phyloP scores from a whole-genome alignment of 2,329 filamentous ascomycete species.

The Magnaporthiopsis poae region DNA sequence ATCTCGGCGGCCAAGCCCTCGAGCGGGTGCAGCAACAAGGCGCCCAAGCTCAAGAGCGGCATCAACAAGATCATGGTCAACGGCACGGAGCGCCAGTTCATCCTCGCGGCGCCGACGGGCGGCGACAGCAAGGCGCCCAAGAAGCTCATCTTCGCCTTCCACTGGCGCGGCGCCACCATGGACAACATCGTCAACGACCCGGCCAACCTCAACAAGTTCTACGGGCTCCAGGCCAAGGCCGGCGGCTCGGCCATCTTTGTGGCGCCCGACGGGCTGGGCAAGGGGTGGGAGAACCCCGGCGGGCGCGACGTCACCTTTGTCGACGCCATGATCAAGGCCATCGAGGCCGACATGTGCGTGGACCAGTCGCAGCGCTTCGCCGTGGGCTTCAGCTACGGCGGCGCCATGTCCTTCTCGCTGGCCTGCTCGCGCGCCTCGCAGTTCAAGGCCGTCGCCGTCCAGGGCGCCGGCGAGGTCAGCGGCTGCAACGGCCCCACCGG shows the following conservation, averaged over 20 bases:
- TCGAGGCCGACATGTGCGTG: constrained; percentile 31
- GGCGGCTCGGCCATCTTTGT: constrained; percentile 31
- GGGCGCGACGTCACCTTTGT: constrained; percentile 33
- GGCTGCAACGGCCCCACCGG: constrained; percentile 2
- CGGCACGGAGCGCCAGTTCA: constrained; percentile 3
- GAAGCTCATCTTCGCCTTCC: constrained; percentile 30
- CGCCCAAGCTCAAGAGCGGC: constrained; percentile 1
- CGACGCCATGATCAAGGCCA: constrained; percentile 26
- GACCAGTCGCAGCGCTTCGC: constrained; percentile 31
- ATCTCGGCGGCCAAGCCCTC: not conserved
- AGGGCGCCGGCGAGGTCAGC: not conserved
- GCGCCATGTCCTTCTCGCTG: constrained; percentile 31
- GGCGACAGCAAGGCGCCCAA: constrained; percentile 5
- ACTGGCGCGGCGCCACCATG: constrained; percentile 31
- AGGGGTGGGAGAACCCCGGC: constrained; percentile 32
- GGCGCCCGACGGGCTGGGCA: constrained; percentile 30
- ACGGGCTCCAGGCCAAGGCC: constrained; percentile 27
- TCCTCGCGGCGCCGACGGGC: not conserved
- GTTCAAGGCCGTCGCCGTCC: constrained; percentile 26
- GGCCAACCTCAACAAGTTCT: constrained; percentile 21
- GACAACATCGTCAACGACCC: constrained; percentile 24
- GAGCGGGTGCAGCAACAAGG: not conserved
- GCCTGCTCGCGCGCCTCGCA: constrained; percentile 29
- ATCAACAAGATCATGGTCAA: not conserved
- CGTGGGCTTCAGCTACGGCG: constrained; percentile 35